Evolutionary conservation across 2,329 filamentous ascomycete genomes (phyloP).

Genomic region (Verticillium nubilum): DNA sequence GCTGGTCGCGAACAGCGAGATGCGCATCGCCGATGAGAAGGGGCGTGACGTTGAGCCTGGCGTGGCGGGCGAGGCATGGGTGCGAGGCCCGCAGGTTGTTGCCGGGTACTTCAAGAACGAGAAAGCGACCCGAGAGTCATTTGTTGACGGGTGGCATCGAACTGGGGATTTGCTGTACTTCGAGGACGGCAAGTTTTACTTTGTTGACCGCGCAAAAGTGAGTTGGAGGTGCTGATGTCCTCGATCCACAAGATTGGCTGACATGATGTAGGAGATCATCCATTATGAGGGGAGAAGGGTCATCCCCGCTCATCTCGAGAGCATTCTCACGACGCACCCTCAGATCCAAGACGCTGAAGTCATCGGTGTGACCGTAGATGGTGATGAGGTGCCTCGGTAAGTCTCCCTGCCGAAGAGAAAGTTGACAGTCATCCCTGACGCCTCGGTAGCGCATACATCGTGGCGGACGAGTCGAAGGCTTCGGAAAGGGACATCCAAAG

Average conservation of each 20-base stretch:
- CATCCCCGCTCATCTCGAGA: constrained; percentile 59
- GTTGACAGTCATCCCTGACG: neutral
- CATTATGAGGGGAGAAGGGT: constrained; percentile 62
- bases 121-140: constrained; percentile 56
- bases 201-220: constrained; percentile 73
- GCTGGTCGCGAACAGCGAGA: constrained; percentile 30
- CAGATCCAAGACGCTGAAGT: constrained; percentile 54
- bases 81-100: constrained; percentile 58
- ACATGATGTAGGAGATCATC: constrained; percentile 54
- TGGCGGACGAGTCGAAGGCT: constrained; percentile 22
- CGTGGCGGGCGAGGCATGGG: constrained; percentile 55
- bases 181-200: constrained; percentile 65
- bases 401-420: neutral
- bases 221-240: too few species aligned
- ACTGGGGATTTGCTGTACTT: constrained; percentile 75
- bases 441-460: constrained; percentile 22
- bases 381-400: neutral
- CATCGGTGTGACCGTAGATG: constrained; percentile 38
- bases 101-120: constrained; percentile 68
- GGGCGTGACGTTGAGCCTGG: constrained; percentile 31
- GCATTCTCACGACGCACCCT: constrained; percentile 32
- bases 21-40: constrained; percentile 31
- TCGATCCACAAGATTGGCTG: neutral
- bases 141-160: constrained; percentile 61
- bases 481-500: constrained; percentile 20